phyloP scores from a whole-genome alignment of 106 monocot genomes.

The Agapanthus africanus region DNA sequence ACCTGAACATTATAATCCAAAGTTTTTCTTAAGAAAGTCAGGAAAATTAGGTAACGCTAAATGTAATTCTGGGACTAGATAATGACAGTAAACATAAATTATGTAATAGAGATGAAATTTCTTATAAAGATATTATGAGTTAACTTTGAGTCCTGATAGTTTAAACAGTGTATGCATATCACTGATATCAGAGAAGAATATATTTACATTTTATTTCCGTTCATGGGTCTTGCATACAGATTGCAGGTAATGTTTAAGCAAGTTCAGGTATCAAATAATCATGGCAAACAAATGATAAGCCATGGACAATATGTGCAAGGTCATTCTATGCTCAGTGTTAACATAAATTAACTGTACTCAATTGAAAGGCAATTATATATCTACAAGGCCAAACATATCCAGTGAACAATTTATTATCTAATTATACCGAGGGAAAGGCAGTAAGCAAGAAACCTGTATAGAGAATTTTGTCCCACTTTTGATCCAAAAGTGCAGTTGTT shows the following conservation, averaged over 20 bases:
- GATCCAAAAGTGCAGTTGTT: constrained; percentile 67
- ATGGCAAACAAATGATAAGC: not conserved
- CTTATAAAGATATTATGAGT: too few species aligned
- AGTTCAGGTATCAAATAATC: not conserved
- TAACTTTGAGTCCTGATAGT: too few species aligned
- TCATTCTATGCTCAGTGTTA: not conserved
- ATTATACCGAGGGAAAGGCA: not conserved
- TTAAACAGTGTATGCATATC: too few species aligned
- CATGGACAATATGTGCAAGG: not conserved
- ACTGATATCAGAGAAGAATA: too few species aligned
- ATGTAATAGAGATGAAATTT: too few species aligned
- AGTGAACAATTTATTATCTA: not conserved
- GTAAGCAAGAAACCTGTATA: constrained; percentile 54
- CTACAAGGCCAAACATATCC: not conserved
- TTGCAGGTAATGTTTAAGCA: not conserved
- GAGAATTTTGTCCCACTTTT: constrained; percentile 83
- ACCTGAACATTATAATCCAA: constrained; percentile 24
- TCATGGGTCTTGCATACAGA: not conserved
- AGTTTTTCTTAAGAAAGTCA: too few species aligned
- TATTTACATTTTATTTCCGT: not conserved
- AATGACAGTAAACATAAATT: too few species aligned
- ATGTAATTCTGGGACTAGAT: too few species aligned
- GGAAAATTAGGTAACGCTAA: too few species aligned
- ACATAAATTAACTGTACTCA: not conserved
- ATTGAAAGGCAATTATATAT: not conserved